Conservation (phyloP, 257 asterid species). For the Verbena officinalis region DNA sequence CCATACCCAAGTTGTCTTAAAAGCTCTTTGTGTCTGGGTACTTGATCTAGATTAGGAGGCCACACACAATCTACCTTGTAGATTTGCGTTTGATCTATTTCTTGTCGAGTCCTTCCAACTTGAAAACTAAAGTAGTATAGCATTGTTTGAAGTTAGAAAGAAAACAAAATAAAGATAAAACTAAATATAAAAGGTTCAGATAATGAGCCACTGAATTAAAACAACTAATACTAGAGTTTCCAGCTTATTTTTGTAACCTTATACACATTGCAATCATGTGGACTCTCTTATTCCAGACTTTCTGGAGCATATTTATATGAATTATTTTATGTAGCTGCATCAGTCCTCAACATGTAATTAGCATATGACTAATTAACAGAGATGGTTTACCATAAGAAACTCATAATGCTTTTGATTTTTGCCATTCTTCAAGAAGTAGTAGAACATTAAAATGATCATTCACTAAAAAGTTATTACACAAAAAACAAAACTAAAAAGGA, state of each 20-base stretch:
- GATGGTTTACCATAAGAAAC: conserved; percentile 6
- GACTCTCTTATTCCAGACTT: background rate
- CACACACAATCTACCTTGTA: conserved; percentile 51
- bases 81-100: conserved; percentile 36
- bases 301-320: conserved; percentile 8
- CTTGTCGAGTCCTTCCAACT: conserved; percentile 52
- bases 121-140: conserved; percentile 51
- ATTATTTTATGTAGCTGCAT: conserved; percentile 13
- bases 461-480: background rate
- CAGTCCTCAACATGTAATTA: conserved; percentile 12
- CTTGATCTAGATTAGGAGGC: conserved; percentile 49
- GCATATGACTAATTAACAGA: background rate
- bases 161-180: background rate
- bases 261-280: background rate
- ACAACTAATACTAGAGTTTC: conserved; percentile 10
- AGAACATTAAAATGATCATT: background rate
- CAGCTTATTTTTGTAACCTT: conserved; percentile 6
- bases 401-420: conserved; percentile 1
- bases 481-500: background rate
- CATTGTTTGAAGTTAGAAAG: conserved; percentile 32
- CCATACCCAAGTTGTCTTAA: conserved; percentile 45
- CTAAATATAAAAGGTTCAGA: conserved; percentile 6
- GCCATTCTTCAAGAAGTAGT: background rate
- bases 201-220: background rate
- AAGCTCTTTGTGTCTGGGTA: conserved; percentile 37